phyloP scores from a whole-genome alignment of 169 alveolate genomes.

The Plasmodium cynomolgi region DNA sequence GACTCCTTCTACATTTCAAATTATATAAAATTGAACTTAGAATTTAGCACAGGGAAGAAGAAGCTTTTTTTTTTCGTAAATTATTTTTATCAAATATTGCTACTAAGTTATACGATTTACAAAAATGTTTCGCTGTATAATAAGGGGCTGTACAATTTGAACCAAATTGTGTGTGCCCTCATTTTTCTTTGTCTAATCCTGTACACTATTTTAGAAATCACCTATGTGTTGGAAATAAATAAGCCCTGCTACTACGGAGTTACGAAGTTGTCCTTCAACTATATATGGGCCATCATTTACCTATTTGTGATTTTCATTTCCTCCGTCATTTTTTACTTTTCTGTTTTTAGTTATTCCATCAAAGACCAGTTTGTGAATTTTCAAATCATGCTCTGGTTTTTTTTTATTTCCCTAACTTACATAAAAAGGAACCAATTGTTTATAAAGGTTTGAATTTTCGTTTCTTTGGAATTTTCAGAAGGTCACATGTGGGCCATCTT shows the following conservation, averaged over 20 bases:
- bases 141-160: conserved; percentile 42
- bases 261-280: conserved; percentile 36
- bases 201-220: conserved; percentile 69
- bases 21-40: conserved; percentile 35
- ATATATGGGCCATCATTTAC: conserved; percentile 67
- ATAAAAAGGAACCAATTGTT: conserved; percentile 58
- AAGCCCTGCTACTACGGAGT: conserved; percentile 41
- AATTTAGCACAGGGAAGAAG: conserved; percentile 34
- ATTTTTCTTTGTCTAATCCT: conserved; percentile 63
- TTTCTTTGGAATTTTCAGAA: not conserved
- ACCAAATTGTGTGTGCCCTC: conserved; percentile 61
- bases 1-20: conserved; percentile 53
- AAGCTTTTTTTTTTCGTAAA: conserved; percentile 30
- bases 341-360: conserved; percentile 54
- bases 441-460: conserved; percentile 18
- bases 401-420: conserved; percentile 56
- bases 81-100: conserved; percentile 44
- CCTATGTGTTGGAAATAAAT: conserved; percentile 67
- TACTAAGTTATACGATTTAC: conserved; percentile 37
- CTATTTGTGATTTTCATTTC: conserved; percentile 63
- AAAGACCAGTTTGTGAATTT: conserved; percentile 65
- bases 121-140: conserved; percentile 41
- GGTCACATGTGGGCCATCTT: not conserved
- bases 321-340: conserved; percentile 63
- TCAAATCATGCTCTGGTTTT: conserved; percentile 56